Evolutionary conservation across 805 yeast species (phyloP).

Genomic region (Candida nemodendra): DNA sequence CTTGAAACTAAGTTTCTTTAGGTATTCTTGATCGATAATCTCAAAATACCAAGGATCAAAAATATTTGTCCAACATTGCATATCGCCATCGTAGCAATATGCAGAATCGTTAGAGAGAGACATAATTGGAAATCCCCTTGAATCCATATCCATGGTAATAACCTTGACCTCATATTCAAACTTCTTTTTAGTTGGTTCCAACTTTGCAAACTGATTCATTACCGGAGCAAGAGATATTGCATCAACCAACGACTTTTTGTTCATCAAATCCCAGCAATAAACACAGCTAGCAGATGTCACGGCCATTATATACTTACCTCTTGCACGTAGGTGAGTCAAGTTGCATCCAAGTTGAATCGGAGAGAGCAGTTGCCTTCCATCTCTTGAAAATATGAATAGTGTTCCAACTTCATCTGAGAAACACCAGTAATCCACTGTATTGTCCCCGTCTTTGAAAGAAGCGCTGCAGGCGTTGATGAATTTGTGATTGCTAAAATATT

Average conservation of each 20-base stretch:
- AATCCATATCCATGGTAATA: slow-evolving; percentile 22
- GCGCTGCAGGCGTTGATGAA: slow-evolving; percentile 37
- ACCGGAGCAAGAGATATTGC: slow-evolving; percentile 55
- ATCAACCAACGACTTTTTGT: slow-evolving; percentile 33
- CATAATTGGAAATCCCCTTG: slow-evolving; percentile 43
- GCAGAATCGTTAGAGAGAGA: slow-evolving; percentile 38
- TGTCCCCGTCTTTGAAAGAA: slow-evolving; percentile 32
- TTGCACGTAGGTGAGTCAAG: slow-evolving; percentile 38
- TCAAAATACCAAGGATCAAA: slow-evolving; percentile 39
- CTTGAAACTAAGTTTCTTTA: slow-evolving; percentile 7
- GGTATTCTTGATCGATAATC: slow-evolving; percentile 2
- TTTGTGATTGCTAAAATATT: slow-evolving; percentile 40
- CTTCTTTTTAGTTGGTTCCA: slow-evolving; percentile 21
- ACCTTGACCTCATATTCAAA: slow-evolving; percentile 24
- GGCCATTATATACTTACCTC: slow-evolving; percentile 36
- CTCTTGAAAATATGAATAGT: slow-evolving; percentile 42
- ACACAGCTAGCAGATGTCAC: slow-evolving; percentile 52
- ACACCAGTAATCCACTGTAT: slow-evolving; percentile 53
- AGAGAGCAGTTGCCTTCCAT: slow-evolving; percentile 48
- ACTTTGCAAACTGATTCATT: slow-evolving; percentile 37
- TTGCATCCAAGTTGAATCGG: slow-evolving; percentile 51
- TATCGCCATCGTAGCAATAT: slow-evolving; percentile 40
- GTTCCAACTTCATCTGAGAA: slow-evolving; percentile 60
- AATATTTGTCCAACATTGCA: slow-evolving; percentile 47
- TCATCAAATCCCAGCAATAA: slow-evolving; percentile 48